A percentile compares a stretch with the other conserved stretches of the same genome.
phyloP scores from a whole-genome alignment of 139 green algal species.

The Pleodorina starrii region DNA sequence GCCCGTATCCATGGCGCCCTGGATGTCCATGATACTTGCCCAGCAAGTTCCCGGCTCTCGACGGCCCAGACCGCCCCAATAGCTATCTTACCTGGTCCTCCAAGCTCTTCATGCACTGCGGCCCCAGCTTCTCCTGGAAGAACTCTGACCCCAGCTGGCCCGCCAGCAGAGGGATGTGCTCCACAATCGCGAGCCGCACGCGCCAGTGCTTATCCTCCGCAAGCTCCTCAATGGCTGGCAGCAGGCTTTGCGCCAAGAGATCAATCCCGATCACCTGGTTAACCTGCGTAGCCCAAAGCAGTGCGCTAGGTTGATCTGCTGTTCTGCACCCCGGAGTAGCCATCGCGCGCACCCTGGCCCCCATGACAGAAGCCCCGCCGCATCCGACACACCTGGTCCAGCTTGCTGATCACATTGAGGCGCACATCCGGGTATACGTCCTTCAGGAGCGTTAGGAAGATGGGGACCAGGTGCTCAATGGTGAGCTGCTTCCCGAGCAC shows the following conservation, averaged over 20 bases:
- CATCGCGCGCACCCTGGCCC: no score
- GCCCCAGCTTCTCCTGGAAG: slow-evolving; percentile 92
- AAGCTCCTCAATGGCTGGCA: slow-evolving; percentile 98
- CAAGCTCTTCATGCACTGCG: slow-evolving; percentile 97
- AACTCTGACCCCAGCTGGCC: slow-evolving; percentile 89
- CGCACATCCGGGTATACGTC: slow-evolving; percentile 97
- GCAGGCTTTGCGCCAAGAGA: slow-evolving; percentile 91
- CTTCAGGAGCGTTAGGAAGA: slow-evolving; percentile 96
- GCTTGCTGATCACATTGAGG: slow-evolving; percentile 98
- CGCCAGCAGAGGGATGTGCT: slow-evolving; percentile 98
- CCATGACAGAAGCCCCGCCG: no score
- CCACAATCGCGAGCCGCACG: slow-evolving; percentile 98
- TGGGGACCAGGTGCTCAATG: slow-evolving; percentile 94
- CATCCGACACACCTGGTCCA: slow-evolving; percentile 87
- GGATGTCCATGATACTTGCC: no score
- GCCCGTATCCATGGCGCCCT: no score
- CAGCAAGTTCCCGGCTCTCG: no score
- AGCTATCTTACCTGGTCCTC: slow-evolving; percentile 92
- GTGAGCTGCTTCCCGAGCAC: slow-evolving; percentile 86
- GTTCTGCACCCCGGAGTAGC: no score
- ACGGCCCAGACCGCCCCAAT: no score
- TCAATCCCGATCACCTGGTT: slow-evolving; percentile 96
- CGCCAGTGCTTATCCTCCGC: slow-evolving; percentile 99
- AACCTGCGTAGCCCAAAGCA: slow-evolving; percentile 57
- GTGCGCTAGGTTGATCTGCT: no score